Evolutionary conservation across 441 rosid genomes (phyloP).

Genomic region (Gossypium schwendimanii): DNA sequence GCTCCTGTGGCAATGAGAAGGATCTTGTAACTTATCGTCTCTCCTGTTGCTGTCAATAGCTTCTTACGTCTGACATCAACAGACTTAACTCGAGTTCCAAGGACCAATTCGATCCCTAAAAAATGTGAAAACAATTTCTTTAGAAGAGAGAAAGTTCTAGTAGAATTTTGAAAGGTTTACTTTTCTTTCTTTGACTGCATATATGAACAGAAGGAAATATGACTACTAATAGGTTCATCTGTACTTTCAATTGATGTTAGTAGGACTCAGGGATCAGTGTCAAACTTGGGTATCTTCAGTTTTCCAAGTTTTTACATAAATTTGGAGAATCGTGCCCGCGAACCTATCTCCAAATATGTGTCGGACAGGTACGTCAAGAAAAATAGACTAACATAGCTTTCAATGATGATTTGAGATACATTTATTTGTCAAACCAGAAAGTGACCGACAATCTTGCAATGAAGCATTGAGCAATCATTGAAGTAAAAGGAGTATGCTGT

Average conservation of each 20-base stretch:
- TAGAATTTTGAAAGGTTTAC: neutral
- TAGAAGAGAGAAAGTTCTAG: neutral
- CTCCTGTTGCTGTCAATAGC: conserved; percentile 80
- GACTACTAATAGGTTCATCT: neutral
- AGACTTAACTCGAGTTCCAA: conserved; percentile 85
- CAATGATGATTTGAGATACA: neutral
- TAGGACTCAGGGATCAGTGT: neutral
- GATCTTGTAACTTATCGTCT: conserved; percentile 84
- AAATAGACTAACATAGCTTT: neutral
- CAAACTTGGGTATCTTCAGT: neutral
- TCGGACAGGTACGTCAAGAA: neutral
- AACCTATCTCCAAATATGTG: neutral
- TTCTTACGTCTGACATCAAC: conserved; percentile 84
- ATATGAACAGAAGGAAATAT: neutral
- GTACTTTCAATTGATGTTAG: neutral
- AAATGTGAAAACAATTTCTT: neutral
- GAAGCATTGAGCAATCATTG: neutral
- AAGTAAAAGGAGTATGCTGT: neutral
- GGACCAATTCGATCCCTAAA: conserved; percentile 86
- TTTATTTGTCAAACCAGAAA: neutral
- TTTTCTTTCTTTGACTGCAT: neutral
- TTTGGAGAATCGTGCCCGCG: neutral
- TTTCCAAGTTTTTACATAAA: neutral
- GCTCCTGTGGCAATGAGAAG: conserved; percentile 97
- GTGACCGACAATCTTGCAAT: neutral